Evolutionary conservation across 371 early-diverging fungal genomes (phyloP).

Genomic region (Lichtheimia ramosa): DNA sequence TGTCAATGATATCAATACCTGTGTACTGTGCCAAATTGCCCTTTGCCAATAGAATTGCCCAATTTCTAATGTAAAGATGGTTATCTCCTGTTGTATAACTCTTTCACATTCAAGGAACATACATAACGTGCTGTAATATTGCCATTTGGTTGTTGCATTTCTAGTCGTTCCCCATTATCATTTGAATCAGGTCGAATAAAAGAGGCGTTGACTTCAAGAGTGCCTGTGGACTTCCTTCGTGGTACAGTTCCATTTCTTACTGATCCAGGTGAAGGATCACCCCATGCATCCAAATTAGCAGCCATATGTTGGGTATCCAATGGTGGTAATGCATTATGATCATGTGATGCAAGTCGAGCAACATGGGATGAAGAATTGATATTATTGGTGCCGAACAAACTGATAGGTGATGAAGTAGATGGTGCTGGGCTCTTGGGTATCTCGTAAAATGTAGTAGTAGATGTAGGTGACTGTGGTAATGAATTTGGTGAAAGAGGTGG

Average conservation of each 20-base stretch:
- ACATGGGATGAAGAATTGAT: not conserved
- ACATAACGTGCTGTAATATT: conserved; percentile 22
- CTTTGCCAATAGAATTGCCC: conserved; percentile 84
- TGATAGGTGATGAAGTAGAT: conserved; percentile 10
- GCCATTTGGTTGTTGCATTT: conserved; percentile 12
- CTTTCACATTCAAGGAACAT: conserved; percentile 2
- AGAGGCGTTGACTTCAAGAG: not conserved
- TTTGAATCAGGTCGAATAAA: not conserved
- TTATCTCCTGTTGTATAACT: not conserved
- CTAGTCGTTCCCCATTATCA: conserved; percentile 13
- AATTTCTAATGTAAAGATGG: conserved; percentile 49
- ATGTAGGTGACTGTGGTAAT: not conserved
- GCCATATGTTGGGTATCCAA: not conserved
- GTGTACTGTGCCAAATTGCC: conserved; percentile 87
- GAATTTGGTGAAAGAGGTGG: not conserved
- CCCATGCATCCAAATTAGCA: not conserved
- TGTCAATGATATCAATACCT: conserved; percentile 23
- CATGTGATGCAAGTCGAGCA: not conserved
- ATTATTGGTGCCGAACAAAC: too few species aligned
- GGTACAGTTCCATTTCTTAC: not conserved
- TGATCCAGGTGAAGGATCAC: not conserved
- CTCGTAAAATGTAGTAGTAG: not conserved
- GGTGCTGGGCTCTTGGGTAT: conserved; percentile 1
- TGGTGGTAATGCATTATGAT: not conserved
- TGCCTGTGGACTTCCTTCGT: conserved; percentile 24